Evolutionary conservation across 305 asterid genomes (phyloP), one percentile per base, ranked within the genome.

Genomic region (Coffea humblotiana): DNA sequence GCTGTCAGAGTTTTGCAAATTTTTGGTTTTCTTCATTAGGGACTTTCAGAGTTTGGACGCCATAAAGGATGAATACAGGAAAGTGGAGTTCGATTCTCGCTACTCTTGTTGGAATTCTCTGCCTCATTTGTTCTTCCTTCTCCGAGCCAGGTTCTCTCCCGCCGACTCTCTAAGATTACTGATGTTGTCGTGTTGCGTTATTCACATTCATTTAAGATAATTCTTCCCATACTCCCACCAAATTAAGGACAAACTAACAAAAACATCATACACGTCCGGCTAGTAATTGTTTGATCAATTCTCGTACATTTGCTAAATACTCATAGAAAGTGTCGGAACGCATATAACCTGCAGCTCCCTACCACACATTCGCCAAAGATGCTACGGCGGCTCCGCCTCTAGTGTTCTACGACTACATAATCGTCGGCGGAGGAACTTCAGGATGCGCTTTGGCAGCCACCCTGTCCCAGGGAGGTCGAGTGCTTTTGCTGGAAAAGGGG

Each of bases 391-490:
- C 97, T 13, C 90, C 93, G 16, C 52, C 86, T 11, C 71, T 71
- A 27, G 82, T n/a, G 16, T 79, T 51, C 85, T 90, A 86, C 79
- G 97, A 93, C 72, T 94, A 94, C 90, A 92, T 94, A 45, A 56
- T 92, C 18, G 35, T 91, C 29, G 97, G 97, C 0, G 98, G 96
- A 15, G 97, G 98, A 32, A 87, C 97, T 9, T 85, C 92, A 6
- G 98, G 98, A 0, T 91, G 97, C 80, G 91, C 92, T 2, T 79
- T 93, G 72, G 95, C 96, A 1, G 92, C 97, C 2, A 91, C 94
- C 2, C 92, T 92, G 13, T 90, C 97, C 16, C 68, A 77, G 75
- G 73, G 86, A 71, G 65, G 88, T 6, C 86, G 56, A 49, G 95
- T 91, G 3, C 82, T 88, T 1, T 63, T 92, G 18, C 84, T 94